These are phyloP conservation scores for Rhinocladiella mackenziei DNA, from an alignment of 2,329 filamentous ascomycete species.

Conservation along the genomic window DNA sequence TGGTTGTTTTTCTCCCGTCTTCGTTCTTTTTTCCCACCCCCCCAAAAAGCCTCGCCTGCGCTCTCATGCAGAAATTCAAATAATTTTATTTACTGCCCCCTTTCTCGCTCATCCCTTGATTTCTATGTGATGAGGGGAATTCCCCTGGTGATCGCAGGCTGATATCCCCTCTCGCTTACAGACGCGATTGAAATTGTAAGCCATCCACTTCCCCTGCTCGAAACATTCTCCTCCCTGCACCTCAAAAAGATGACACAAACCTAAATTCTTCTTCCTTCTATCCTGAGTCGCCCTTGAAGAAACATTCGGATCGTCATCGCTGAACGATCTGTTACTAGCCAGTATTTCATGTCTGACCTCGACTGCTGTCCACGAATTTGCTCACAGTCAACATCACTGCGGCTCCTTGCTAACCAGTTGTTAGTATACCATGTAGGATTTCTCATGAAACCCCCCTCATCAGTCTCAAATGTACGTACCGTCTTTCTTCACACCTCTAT, in stretches of 20 bases:
- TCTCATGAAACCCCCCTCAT: neutral
- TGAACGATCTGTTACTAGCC: slow-evolving; percentile 67
- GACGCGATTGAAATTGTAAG: too few species aligned
- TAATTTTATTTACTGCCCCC: too few species aligned
- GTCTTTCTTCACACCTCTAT: neutral
- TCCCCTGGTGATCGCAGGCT: too few species aligned
- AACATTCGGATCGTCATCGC: slow-evolving; percentile 58
- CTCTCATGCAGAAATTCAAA: too few species aligned
- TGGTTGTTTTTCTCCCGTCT: too few species aligned
- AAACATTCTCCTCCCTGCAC: neutral
- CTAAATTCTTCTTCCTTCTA: slow-evolving; percentile 58
- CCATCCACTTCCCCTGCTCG: neutral
- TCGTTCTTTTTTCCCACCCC: too few species aligned
- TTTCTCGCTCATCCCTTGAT: too few species aligned
- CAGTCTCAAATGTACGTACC: slow-evolving; percentile 11
- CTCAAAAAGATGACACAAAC: slow-evolving; percentile 56
- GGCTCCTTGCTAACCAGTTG: slow-evolving; percentile 10
- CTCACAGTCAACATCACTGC: neutral
- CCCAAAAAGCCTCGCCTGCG: too few species aligned
- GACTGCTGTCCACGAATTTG: slow-evolving; percentile 15
- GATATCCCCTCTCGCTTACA: too few species aligned
- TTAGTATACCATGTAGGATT: neutral
- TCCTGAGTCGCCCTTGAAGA: slow-evolving; percentile 66
- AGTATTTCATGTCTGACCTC: slow-evolving; percentile 64
- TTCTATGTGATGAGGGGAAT: too few species aligned